These are phyloP conservation scores for Silene noctiflora DNA, from an alignment of 179 eudicot genomes.

Conservation along the genomic window DNA sequence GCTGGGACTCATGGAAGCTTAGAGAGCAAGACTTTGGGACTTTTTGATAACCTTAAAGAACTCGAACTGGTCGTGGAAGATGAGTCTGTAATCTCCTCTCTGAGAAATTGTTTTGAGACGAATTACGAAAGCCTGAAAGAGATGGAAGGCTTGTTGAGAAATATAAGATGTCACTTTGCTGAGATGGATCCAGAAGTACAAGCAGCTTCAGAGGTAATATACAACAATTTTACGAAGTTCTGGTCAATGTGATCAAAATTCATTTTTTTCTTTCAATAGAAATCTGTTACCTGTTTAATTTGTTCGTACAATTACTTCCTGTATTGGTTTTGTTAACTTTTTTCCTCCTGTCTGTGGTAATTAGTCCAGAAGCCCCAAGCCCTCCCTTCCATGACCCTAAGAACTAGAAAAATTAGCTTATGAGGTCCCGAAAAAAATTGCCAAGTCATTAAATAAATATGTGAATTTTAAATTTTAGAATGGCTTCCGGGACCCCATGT, in stretches of 20 bases:
- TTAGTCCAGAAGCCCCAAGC: background rate
- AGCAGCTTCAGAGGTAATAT: conserved; percentile 51
- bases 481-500: background rate
- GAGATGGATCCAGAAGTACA: conserved; percentile 42
- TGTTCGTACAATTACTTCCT: background rate
- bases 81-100: conserved; percentile 42
- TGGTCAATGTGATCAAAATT: background rate
- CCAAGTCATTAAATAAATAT: too few relatives aligned
- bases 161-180: conserved; percentile 39
- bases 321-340: too few relatives aligned
- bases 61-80: conserved; percentile 58
- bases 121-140: conserved; percentile 57
- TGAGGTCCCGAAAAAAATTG: too few relatives aligned
- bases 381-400: background rate
- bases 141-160: conserved; percentile 54
- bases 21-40: conserved; percentile 51
- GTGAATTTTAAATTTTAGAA: background rate
- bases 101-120: conserved; percentile 41
- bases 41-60: conserved; percentile 51
- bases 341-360: background rate
- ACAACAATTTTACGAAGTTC: conserved; percentile 15
- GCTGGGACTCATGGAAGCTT: conserved; percentile 55
- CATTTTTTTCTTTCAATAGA: background rate
- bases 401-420: background rate
- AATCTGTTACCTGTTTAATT: background rate